These are phyloP conservation scores for Fusarium napiforme DNA, from an alignment of 2,329 filamentous ascomycete species.

Conservation along the genomic window DNA sequence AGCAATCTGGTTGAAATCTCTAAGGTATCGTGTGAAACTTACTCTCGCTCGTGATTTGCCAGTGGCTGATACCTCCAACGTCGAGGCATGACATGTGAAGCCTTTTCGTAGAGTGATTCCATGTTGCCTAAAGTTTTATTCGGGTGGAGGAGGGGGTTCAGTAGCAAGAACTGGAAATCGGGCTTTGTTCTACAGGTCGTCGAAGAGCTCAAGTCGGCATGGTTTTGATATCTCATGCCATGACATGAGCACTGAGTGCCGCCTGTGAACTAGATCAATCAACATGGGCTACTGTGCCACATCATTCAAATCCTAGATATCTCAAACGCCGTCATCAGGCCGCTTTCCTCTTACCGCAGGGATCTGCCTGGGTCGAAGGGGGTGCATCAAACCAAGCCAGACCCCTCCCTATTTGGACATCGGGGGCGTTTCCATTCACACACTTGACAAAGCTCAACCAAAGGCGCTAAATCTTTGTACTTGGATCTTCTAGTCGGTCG, in stretches of 20 bases:
- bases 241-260: background rate
- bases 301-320: background rate
- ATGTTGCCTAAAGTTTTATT: background rate
- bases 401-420: background rate
- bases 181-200: background rate
- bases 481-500: background rate
- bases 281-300: background rate
- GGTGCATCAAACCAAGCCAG: background rate
- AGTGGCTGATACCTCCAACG: background rate
- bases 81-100: background rate
- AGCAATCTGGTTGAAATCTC: background rate
- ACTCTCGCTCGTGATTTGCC: background rate
- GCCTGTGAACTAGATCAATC: fast-evolving
- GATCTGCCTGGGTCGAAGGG: background rate
- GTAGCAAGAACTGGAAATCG: too few species aligned
- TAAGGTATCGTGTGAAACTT: too few species aligned
- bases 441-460: background rate
- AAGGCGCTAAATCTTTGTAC: background rate
- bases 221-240: background rate
- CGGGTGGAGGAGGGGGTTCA: too few species aligned
- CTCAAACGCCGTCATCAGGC: too few species aligned
- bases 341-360: fast-evolving
- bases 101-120: background rate
- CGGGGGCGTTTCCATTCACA: background rate
- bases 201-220: background rate